phyloP scores from a whole-genome alignment of 805 yeast genomes.

The Candida alai region DNA sequence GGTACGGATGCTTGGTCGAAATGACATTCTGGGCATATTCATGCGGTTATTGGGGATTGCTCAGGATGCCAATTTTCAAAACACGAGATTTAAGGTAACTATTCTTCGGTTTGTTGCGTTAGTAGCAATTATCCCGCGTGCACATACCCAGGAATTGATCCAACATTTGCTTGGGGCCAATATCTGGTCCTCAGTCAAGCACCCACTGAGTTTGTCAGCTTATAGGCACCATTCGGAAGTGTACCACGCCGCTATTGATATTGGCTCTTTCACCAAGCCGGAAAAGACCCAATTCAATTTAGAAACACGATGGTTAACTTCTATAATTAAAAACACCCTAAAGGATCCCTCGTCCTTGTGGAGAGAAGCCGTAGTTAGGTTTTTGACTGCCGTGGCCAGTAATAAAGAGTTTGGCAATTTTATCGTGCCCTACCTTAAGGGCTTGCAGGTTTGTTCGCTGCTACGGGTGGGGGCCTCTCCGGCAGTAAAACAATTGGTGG shows the following conservation, averaged over 20 bases:
- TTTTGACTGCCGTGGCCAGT: not conserved
- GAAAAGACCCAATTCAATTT: no score
- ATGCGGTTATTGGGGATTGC: conserved; percentile 11
- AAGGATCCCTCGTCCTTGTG: not conserved
- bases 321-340: conserved; percentile 1
- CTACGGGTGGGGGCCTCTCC: not conserved
- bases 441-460: not conserved
- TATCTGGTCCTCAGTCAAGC: conserved; percentile 1
- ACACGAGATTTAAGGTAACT: not conserved
- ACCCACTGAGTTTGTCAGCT: no score
- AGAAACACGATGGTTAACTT: conserved; percentile 3
- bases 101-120: not conserved
- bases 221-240: no score
- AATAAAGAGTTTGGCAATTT: not conserved
- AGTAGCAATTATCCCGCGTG: not conserved
- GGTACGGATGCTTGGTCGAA: not conserved
- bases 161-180: conserved; percentile 1
- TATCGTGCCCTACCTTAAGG: not conserved
- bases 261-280: no score
- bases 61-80: conserved; percentile 1
- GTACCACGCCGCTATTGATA: no score
- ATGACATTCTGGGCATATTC: not conserved
- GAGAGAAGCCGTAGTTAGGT: conserved; percentile 1
- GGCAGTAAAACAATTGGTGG: not conserved
- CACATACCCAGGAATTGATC: not conserved